These are phyloP conservation scores for Glycine tomentella DNA, from an alignment of 306 rosid genomes.

Conservation along the genomic window DNA sequence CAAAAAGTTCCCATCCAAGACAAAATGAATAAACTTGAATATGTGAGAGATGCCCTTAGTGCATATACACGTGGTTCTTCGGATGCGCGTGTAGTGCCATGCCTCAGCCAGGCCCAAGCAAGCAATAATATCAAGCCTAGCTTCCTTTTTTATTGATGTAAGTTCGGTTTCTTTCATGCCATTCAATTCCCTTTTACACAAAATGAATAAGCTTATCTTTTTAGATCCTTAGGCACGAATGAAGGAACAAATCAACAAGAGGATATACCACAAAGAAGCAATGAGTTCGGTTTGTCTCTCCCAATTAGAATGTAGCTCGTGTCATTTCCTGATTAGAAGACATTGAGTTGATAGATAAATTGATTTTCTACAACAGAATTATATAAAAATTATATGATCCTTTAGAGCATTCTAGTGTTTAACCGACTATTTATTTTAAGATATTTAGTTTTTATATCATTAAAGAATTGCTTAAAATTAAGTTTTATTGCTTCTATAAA, in stretches of 20 bases:
- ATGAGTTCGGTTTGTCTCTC: background rate
- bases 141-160: background rate
- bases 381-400: too few species aligned
- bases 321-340: background rate
- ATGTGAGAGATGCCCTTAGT: background rate
- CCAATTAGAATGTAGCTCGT: background rate
- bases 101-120: background rate
- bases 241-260: background rate
- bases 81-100: background rate
- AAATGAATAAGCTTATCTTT: background rate
- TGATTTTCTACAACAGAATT: too few species aligned
- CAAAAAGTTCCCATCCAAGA: too few species aligned
- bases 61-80: background rate
- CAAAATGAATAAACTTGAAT: too few species aligned
- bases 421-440: too few species aligned
- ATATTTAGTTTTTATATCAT: too few species aligned
- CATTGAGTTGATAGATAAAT: background rate
- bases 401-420: too few species aligned
- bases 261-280: background rate
- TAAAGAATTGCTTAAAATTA: too few species aligned
- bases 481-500: too few species aligned
- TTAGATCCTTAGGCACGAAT: background rate
- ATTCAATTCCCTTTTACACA: background rate
- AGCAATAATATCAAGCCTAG: background rate
- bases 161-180: background rate